A percentile compares a stretch with the other conserved stretches of the same genome.
These are phyloP conservation scores for Serendipita sp. DNA, from an alignment of 768 basidiomycete genomes.

Conservation along the genomic window DNA sequence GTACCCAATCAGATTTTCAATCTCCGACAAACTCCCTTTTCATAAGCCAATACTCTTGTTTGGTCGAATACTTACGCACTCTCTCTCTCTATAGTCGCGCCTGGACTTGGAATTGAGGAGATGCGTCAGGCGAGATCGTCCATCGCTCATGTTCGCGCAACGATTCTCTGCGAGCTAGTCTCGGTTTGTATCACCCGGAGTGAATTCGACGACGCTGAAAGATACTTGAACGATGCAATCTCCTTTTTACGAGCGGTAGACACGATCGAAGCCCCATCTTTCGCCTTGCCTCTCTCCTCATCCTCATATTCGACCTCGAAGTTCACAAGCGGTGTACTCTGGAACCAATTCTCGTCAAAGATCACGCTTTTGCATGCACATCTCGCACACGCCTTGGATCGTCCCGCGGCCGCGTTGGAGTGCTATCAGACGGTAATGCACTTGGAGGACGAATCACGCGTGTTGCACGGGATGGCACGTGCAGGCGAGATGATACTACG, in stretches of 20 bases:
- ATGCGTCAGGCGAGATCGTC: neutral
- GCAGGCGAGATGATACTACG: conserved; percentile 36
- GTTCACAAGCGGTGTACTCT: conserved; percentile 22
- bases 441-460: conserved; percentile 26
- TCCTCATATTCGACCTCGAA: no score
- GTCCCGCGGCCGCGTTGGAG: conserved; percentile 33
- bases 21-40: neutral
- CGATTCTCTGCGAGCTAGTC: conserved; percentile 52
- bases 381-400: conserved; percentile 50
- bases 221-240: neutral
- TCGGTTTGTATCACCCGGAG: conserved; percentile 48
- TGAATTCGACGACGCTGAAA: conserved; percentile 47
- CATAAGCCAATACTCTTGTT: neutral
- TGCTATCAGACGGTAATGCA: conserved; percentile 50
- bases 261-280: neutral
- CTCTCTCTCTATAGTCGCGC: neutral
- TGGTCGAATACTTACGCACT: no score
- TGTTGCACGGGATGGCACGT: conserved; percentile 32
- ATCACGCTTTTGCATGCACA: conserved; percentile 57
- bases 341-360: conserved; percentile 38
- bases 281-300: neutral
- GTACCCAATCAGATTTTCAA: conserved; percentile 11
- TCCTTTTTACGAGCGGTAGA: neutral
- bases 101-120: neutral
- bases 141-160: conserved; percentile 42